Evolutionary conservation across 2,329 filamentous ascomycete genomes (phyloP).

Genomic region (Colletotrichum plurivorum): DNA sequence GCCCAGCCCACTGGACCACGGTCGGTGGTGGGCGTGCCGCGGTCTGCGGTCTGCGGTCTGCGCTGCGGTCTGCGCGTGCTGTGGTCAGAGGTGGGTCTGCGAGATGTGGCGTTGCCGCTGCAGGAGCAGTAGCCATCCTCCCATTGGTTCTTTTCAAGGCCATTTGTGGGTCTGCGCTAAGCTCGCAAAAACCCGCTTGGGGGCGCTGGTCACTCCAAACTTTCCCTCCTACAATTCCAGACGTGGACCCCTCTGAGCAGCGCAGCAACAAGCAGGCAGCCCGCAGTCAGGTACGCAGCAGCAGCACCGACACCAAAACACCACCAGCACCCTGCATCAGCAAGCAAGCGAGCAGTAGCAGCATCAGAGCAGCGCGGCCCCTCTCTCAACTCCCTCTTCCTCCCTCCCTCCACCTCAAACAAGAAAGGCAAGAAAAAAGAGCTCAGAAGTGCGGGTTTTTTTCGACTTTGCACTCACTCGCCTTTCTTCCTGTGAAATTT

Average conservation of each 20-base stretch:
- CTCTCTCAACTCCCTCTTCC: not conserved
- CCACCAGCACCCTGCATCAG: conserved; percentile 1
- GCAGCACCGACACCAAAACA: conserved; percentile 4
- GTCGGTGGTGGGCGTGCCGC: conserved; percentile 1
- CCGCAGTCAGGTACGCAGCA: not conserved
- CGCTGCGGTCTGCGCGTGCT: not conserved
- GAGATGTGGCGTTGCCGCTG: conserved; percentile 46
- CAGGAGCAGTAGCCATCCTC: conserved; percentile 35
- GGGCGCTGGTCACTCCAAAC: conserved; percentile 30
- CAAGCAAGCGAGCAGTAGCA: not conserved
- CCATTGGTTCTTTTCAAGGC: conserved; percentile 50
- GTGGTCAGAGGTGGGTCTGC: conserved; percentile 22
- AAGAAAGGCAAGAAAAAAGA: not conserved
- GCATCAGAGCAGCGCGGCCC: not conserved
- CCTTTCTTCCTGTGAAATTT: not conserved
- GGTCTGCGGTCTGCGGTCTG: conserved; percentile 11
- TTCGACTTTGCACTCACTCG: not conserved
- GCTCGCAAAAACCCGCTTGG: conserved; percentile 48
- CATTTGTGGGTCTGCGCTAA: conserved; percentile 46
- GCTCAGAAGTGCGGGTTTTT: conserved; percentile 23
- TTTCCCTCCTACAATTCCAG: conserved; percentile 39
- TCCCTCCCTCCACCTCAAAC: conserved; percentile 6
- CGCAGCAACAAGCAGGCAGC: not conserved
- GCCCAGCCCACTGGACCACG: conserved; percentile 32
- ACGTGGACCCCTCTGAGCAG: conserved; percentile 13